Percentiles rank a stretch among this genome's conserved stretches.
phyloP scores from a whole-genome alignment of 805 yeast species.

The Schwanniomyces pseudopolymorphus region DNA sequence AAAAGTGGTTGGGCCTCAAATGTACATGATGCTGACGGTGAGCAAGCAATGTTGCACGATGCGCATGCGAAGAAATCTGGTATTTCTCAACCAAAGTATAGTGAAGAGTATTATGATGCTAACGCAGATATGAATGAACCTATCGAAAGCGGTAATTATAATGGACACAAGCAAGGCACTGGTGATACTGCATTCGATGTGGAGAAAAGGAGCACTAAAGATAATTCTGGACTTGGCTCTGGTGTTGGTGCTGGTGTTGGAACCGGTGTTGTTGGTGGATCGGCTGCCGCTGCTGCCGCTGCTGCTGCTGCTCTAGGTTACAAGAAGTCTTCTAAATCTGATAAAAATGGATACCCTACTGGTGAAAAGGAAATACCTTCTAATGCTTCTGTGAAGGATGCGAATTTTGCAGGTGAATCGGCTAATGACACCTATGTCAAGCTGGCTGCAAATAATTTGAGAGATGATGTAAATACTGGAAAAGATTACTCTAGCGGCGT shows the following conservation, averaged over 20 bases:
- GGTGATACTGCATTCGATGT: slow-evolving; percentile 16
- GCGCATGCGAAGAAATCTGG: neutral
- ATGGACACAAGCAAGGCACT: neutral
- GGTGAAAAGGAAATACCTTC: neutral
- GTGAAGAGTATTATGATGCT: neutral
- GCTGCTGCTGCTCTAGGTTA: slow-evolving; percentile 9
- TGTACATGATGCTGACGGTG: neutral
- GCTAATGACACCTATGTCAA: neutral
- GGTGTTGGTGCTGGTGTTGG: slow-evolving; percentile 6
- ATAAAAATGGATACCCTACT: neutral
- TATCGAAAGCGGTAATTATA: neutral
- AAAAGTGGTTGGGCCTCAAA: neutral
- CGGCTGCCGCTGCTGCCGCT: slow-evolving; percentile 11
- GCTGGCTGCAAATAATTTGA: neutral
- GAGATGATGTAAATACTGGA: neutral
- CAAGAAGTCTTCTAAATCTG: slow-evolving; percentile 1
- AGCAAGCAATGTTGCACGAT: neutral
- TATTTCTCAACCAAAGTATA: neutral
- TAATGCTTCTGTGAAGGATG: neutral
- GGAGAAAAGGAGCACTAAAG: slow-evolving; percentile 21
- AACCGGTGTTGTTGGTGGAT: slow-evolving; percentile 6
- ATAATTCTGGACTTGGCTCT: slow-evolving; percentile 25
- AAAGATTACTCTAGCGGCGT: neutral
- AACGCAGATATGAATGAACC: neutral
- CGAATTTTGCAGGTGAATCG: slow-evolving; percentile 3